Evolutionary conservation across 2,329 filamentous ascomycete species (phyloP), one percentile per base, ranked within the genome.

Genomic region (Epichloe amarillans): DNA sequence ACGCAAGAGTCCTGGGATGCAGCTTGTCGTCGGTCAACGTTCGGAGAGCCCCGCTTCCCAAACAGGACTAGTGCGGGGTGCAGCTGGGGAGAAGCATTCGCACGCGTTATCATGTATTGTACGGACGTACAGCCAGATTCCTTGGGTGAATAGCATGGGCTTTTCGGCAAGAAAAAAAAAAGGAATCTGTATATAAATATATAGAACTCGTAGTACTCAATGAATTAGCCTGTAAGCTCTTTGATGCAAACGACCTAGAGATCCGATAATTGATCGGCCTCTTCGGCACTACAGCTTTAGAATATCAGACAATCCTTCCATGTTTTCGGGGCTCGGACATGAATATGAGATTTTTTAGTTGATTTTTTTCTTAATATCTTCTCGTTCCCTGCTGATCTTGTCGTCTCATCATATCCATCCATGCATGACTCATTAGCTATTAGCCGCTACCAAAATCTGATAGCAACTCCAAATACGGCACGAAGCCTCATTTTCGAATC

Each of bases 401-500:
- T n/a, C 36, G 36, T 38, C 36, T 38, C 2, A 6, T n/a, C 36
- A 38, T 38, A 30, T 30, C 26, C 2, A 38, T 38, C 36, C 36
- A 30, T 40, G 6, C 39, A 19, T 41, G 39, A 21, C 17, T 21
- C 11, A 10, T 30, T n/a, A 33, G n/a, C n/a, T n/a, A n/a, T n/a
- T 30, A n/a, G 11, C 14, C 14, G 23, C 23, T 44, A 23, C 41
- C 41, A 14, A n/a, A 8, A 14, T 38, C 7, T n/a, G 36, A 38
- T 14, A 14, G 15, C 12, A 38, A 38, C 3, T 38, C 36, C 12
- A 38, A n/a, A 14, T 14, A 5, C 36, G 1, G 17, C 21, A 33
- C n/a, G 6, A 19, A 17, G 5, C 30, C 36, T 59, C 54, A 62
- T 58, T 75, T 76, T 50, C 67, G 69, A 49, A 77, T 55, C 21